Evolutionary conservation across 306 rosid species (phyloP), one percentile per base, ranked within the genome.

Genomic region (Acacia acuminata): DNA sequence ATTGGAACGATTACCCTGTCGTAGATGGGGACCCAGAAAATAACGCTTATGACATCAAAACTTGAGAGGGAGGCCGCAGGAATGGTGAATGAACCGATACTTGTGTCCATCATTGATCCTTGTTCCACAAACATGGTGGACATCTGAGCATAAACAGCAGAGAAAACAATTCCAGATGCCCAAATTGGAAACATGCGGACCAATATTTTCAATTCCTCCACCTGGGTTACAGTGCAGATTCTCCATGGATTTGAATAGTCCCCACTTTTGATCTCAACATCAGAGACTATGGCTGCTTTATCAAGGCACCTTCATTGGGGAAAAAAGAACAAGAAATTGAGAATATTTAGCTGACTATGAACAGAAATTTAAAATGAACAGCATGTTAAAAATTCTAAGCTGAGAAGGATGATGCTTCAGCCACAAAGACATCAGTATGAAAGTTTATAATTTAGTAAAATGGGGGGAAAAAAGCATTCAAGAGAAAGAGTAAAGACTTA

Each of bases 91-190:
- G 99, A 91, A 78, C 97, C 99, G 4, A 96, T 40, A 3, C 43
- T 40, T 53, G 96, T 94, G 89, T 96, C 81, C 96, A 96, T 90
- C 94, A 91, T 84, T 25, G 76, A 92, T 66, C 99, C 99, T 90
- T 94, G 98, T 66, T 94, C 99, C 73, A 96, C 97, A 82, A 96
- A 96, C 91, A 96, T 68, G 11, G 99, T 96, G 42, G 99, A 94
- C 97, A 96, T 91, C 81, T 96, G 98, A 64, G 98, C 99, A 76
- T 90, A 96, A 65, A 96, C 99, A 13, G 98, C 98, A 16, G 99
- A 53, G 81, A 94, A 96, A 74, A 88, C 88, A 3, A 96, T 96
- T 38, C 97, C 97, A 53, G 94, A 87, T 24, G 99, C 98, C 99
- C 98, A 96, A 47, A 96, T 73, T 24, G 98, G 98, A 83, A 96